These are phyloP conservation scores for Fusarium proliferatum DNA, from an alignment of 2,329 filamentous ascomycete genomes.

Conservation along the genomic window DNA sequence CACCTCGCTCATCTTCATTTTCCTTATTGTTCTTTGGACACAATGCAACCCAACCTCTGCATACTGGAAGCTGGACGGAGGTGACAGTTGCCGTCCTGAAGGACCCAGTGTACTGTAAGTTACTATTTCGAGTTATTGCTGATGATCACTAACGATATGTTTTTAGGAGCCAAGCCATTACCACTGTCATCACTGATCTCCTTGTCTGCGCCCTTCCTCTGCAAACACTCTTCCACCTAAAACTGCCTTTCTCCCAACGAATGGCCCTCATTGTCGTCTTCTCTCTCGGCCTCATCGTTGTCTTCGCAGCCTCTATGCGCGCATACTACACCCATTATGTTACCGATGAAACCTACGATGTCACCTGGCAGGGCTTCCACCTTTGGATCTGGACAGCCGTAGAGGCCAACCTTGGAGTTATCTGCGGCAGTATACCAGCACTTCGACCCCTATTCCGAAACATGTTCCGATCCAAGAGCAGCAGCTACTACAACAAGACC, in stretches of 20 bases:
- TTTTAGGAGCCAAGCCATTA: constrained; percentile 46
- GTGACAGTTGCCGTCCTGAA: constrained; percentile 47
- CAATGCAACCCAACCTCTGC: constrained; percentile 48
- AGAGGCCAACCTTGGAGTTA: constrained; percentile 55
- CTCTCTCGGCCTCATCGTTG: constrained; percentile 52
- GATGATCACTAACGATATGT: background rate
- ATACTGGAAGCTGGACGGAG: constrained; percentile 41
- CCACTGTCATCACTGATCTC: constrained; percentile 50
- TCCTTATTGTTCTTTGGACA: constrained; percentile 51
- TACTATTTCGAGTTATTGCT: background rate
- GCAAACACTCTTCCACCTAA: constrained; percentile 48
- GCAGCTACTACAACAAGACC: constrained; percentile 39
- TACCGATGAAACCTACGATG: constrained; percentile 52
- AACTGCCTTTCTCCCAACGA: constrained; percentile 49
- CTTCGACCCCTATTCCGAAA: constrained; percentile 45
- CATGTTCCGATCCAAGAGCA: constrained; percentile 42
- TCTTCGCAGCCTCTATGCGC: constrained; percentile 51
- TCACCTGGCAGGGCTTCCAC: constrained; percentile 55
- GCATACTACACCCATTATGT: constrained; percentile 53
- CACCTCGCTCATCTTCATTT: constrained; percentile 44
- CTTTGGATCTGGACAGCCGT: constrained; percentile 57
- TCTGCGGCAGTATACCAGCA: constrained; percentile 54
- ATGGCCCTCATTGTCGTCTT: constrained; percentile 52
- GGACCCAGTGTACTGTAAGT: constrained; percentile 42
- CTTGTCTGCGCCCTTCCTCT: constrained; percentile 53